phyloP scores from a whole-genome alignment of 2,329 filamentous ascomycete species.

The Claviceps humidiphila region DNA sequence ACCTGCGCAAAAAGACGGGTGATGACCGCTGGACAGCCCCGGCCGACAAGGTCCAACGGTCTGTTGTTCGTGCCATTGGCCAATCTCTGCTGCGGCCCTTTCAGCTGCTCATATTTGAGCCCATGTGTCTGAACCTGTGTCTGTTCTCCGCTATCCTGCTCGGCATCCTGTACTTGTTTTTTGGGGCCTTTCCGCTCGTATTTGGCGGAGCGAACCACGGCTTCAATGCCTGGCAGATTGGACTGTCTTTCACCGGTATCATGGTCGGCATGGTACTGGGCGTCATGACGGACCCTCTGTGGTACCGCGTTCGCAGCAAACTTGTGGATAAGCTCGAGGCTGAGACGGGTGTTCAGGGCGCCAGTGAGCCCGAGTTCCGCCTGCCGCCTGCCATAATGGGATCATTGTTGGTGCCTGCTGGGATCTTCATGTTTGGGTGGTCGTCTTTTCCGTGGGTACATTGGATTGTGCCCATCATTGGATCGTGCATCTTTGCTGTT shows the following conservation, averaged over 20 bases:
- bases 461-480: slow-evolving; percentile 66
- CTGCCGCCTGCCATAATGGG: slow-evolving; percentile 64
- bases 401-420: slow-evolving; percentile 63
- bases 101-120: slow-evolving; percentile 66
- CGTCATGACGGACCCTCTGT: slow-evolving; percentile 51
- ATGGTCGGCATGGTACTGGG: slow-evolving; percentile 54
- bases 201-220: slow-evolving; percentile 58
- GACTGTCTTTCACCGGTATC: slow-evolving; percentile 64
- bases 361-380: slow-evolving; percentile 75
- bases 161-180: slow-evolving; percentile 81
- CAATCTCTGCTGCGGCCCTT: slow-evolving; percentile 56
- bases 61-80: slow-evolving; percentile 48
- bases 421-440: slow-evolving; percentile 84
- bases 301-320: slow-evolving; percentile 44
- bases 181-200: slow-evolving; percentile 73
- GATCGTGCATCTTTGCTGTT: slow-evolving; percentile 55
- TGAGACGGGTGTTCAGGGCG: slow-evolving; percentile 37
- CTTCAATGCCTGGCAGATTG: slow-evolving; percentile 67
- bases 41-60: slow-evolving; percentile 59
- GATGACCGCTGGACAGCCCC: slow-evolving; percentile 64
- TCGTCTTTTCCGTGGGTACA: slow-evolving; percentile 62
- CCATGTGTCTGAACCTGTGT: slow-evolving; percentile 75
- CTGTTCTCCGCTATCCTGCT: slow-evolving; percentile 74
- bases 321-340: slow-evolving; percentile 41
- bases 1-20: slow-evolving; percentile 60